phyloP scores from a whole-genome alignment of 2,329 filamentous ascomycete genomes.

The Alternaria burnsii region DNA sequence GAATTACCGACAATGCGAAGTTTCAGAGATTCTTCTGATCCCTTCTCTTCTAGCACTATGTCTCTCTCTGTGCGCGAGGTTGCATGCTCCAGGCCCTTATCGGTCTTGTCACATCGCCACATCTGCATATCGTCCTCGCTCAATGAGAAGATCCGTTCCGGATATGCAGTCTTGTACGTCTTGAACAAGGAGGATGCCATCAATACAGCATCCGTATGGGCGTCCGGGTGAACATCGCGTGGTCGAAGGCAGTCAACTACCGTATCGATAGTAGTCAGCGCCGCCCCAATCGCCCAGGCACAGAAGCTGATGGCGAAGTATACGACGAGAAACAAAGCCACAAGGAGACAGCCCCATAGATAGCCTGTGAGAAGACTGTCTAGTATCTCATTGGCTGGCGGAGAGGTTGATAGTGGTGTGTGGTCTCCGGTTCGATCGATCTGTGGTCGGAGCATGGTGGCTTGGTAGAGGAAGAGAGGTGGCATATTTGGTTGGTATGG shows the following conservation, averaged over 20 bases:
- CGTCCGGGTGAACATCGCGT: background rate
- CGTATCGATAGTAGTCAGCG: background rate
- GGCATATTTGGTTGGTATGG: slow-evolving; percentile 2
- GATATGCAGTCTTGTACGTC: background rate
- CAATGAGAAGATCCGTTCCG: fast-evolving
- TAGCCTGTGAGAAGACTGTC: slow-evolving; percentile 16
- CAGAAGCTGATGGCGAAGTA: slow-evolving; percentile 1
- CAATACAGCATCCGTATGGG: background rate
- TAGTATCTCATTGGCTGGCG: slow-evolving; percentile 5
- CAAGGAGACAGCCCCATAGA: slow-evolving; percentile 13
- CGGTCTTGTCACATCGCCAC: background rate
- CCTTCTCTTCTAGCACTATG: background rate
- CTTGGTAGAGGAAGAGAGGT: slow-evolving; percentile 7
- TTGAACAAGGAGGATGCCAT: background rate
- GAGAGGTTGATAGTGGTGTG: background rate
- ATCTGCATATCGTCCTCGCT: background rate
- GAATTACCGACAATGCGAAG: background rate
- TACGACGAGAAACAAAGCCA: slow-evolving; percentile 17
- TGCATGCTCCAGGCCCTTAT: background rate
- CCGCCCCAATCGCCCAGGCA: background rate
- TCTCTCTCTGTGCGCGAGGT: background rate
- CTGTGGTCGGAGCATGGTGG: background rate
- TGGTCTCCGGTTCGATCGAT: background rate
- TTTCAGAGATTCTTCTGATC: background rate
- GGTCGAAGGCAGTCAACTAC: background rate